These are phyloP conservation scores for Thecaphora thlaspeos DNA, from an alignment of 1,284 basidiomycete genomes.

Conservation along the genomic window DNA sequence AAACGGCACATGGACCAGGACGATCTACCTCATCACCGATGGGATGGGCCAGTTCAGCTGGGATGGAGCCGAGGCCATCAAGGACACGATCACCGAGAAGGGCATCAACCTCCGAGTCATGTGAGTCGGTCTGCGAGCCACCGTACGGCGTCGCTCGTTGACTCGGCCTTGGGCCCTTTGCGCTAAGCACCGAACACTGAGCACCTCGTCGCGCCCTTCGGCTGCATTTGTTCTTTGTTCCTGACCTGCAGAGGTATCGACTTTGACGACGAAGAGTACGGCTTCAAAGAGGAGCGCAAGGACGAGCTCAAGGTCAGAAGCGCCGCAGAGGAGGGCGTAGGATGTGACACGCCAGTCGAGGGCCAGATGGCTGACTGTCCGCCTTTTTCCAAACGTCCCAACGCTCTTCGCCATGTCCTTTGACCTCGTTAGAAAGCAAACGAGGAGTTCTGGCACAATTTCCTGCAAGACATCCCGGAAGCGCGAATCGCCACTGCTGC, in stretches of 20 bases:
- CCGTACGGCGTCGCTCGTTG: no score
- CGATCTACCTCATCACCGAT: slow-evolving; percentile 56
- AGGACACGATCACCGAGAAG: slow-evolving; percentile 20
- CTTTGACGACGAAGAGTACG: slow-evolving; percentile 74
- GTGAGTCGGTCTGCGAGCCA: slow-evolving; percentile 18
- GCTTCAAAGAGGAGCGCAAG: slow-evolving; percentile 70
- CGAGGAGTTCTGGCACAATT: slow-evolving; percentile 71
- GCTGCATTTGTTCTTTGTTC: no score
- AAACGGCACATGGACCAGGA: slow-evolving; percentile 43
- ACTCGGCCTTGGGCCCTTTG: no score
- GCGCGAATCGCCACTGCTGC: slow-evolving; percentile 63
- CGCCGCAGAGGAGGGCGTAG: not conserved
- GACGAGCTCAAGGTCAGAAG: slow-evolving; percentile 67
- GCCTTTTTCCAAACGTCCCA: not conserved
- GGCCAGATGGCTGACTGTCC: no score
- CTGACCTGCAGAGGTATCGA: slow-evolving; percentile 74
- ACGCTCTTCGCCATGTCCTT: not conserved
- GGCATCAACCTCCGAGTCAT: slow-evolving; percentile 49
- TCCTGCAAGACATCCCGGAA: slow-evolving; percentile 60
- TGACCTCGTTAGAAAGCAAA: slow-evolving; percentile 65
- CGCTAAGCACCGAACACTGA: no score
- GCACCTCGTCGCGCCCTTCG: no score
- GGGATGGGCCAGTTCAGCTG: slow-evolving; percentile 36
- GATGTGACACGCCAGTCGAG: no score
- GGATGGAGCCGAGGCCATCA: slow-evolving; percentile 28